Evolutionary conservation across 2,329 filamentous ascomycete genomes (phyloP), one percentile per base, ranked within the genome.

Genomic region (Nigrospora osmanthi): DNA sequence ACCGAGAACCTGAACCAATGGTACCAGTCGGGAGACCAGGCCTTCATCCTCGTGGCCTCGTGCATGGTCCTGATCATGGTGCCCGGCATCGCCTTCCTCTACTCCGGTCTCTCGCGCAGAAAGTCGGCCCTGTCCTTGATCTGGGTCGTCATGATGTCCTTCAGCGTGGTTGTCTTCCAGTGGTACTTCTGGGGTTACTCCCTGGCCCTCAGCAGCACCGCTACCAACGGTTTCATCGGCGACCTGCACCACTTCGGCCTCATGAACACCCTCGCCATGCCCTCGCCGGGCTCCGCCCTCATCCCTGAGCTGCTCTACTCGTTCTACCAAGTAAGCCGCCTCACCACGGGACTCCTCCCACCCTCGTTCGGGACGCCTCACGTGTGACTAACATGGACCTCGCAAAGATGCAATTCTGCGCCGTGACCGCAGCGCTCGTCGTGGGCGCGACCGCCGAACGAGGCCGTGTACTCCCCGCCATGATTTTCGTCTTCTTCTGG

Each of bases 161-260:
- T 86, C 62, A 90, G 87, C 40, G 83, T 97, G 61, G 77, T 96
- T 64, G 85, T 87, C 46, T 96, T 98, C 73, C 93, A 98, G 71
- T 98, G 93, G 93, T 97, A 96, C 62, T 96, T 98, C 67, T 97
- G 93, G 91, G 93, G 93, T 34, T 98, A 95, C 68, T 95, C 91
- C 13, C 75, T 98, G 49, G 90, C 91, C 43, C 96, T 97, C 69
- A 93, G 87, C 59, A 75, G 78, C 37, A 81, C 81, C 13, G 87
- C 84, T 5, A 89, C 80, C 54, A 96, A 87, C 69, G 85, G 87
- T 43, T 97, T 87, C 70, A 97, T 98, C 60, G 93, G 93, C 45
- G 81, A 97, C 64, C 70, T 98, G 45, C 77, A 83, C 55, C 87
- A 94, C 66, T 95, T 97, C 57, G 93, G 89, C 49, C 76, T 98